Evolutionary conservation across 1,139 yeast species (phyloP), one percentile per base, ranked within the genome.

Genomic region (Candida tetrigidarum): DNA sequence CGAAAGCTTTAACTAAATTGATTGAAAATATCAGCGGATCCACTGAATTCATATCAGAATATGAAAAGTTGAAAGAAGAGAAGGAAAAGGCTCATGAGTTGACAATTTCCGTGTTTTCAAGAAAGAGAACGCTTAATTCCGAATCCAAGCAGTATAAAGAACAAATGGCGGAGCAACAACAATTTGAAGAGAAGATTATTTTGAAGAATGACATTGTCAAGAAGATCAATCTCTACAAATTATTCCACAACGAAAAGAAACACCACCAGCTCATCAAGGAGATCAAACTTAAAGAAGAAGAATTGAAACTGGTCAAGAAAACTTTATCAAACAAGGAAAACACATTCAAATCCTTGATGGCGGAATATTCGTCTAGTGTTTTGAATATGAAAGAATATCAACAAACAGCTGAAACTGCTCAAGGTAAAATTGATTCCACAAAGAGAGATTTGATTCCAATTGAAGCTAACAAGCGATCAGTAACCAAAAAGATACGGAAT

Each of bases 21-120:
- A 71, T 95, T 45, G 99, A 93, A 64, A 83, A 82, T 20, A 83
- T 93, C 23, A 86, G 96, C 50, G 97, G 97, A 0, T 86, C 97
- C 0, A 67, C 69, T 5, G 96, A 88, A 40, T 80, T 66, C 54
- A 75, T 80, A 40, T 72, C 71, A 25, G 90, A 89, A 49, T 93
- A 85, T 59, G 95, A 86, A n/a, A 55, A 58, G 16, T 64, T 88
- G 45, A 79, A 80, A 54, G 87, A 84, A 26, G 83, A 84, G 54
- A 78, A 78, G 51, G 95, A 86, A 43, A 71, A 70, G 38, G 84
- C 93, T 0, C 86, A 80, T 45, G 88, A 85, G 48, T 72, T 76
- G 8, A 76, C 93, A 0, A 78, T 85, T 18, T 73, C 81, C 12
- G 81, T 86, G 5, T 83, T 87, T 53, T 80, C 90, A 35, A 80